A percentile compares a stretch with the other conserved stretches of the same genome.
phyloP scores from a whole-genome alignment of 306 rosid species.

The Cucurbita maxima region DNA sequence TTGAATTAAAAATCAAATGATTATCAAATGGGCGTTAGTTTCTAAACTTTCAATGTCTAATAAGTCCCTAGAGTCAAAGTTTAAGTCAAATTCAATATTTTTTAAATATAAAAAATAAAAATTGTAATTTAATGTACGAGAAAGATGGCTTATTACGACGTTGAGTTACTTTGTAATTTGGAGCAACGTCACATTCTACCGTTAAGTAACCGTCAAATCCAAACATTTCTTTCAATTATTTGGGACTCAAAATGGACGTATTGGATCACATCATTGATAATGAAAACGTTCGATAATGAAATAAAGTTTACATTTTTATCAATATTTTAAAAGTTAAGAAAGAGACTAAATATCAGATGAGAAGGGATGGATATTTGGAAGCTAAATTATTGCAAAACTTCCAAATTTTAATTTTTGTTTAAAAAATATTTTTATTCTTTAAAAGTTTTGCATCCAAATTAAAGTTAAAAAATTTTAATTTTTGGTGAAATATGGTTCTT shows the following conservation, averaged over 20 bases:
- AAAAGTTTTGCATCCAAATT: too few relatives aligned
- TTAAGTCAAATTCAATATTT: too few relatives aligned
- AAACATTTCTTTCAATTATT: neutral
- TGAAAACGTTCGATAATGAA: neutral
- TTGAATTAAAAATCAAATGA: too few relatives aligned
- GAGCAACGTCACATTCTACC: neutral
- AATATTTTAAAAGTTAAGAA: neutral
- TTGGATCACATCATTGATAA: neutral
- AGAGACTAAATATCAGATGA: neutral
- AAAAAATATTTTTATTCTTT: too few relatives aligned
- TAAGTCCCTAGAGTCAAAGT: too few relatives aligned
- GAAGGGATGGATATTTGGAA: neutral
- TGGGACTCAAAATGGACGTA: neutral
- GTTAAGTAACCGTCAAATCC: neutral
- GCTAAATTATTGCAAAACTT: too few relatives aligned
- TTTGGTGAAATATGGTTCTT: too few relatives aligned
- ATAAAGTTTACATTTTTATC: neutral
- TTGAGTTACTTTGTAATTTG: neutral
- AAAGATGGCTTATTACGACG: neutral
- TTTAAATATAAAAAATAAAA: too few relatives aligned
- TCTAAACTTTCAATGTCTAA: too few relatives aligned
- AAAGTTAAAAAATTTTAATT: too few relatives aligned
- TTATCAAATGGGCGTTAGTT: too few relatives aligned
- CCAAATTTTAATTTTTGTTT: too few relatives aligned
- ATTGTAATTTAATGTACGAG: neutral